Percentiles rank a stretch among this genome's conserved stretches.
Conservation (phyloP, 164 flowering plant genomes). For the Akebia trifoliata region DNA sequence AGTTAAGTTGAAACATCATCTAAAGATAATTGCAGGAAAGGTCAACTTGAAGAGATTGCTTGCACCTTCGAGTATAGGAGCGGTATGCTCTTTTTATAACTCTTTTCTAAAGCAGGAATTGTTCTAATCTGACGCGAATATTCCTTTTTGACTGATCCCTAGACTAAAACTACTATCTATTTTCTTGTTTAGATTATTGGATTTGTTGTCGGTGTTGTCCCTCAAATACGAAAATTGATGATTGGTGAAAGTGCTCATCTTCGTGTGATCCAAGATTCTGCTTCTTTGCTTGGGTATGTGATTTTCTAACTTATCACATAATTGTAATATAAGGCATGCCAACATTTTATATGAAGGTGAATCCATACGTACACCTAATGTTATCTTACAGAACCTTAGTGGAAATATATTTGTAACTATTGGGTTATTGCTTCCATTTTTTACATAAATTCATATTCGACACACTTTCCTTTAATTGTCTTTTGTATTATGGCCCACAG, state of each 20-base stretch:
- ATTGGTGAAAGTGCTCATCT: conserved; percentile 67
- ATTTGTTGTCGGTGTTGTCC: conserved; percentile 50
- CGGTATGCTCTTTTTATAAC: conserved; percentile 30
- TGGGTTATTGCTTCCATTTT: too few relatives aligned
- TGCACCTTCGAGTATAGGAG: conserved; percentile 60
- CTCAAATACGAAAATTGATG: conserved; percentile 37
- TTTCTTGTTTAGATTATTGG: conserved; percentile 47
- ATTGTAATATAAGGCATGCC: too few relatives aligned
- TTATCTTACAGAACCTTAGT: too few relatives aligned
- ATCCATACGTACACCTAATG: too few relatives aligned
- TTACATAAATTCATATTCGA: too few relatives aligned
- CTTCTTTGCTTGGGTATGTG: conserved; percentile 54
- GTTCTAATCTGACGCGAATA: too few relatives aligned
- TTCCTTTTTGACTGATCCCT: neutral
- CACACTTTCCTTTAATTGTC: too few relatives aligned
- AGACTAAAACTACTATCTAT: conserved; percentile 2
- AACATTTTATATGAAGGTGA: neutral
- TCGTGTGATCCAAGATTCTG: conserved; percentile 55
- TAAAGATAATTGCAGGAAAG: conserved; percentile 19
- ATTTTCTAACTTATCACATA: too few relatives aligned
- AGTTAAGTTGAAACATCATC: conserved; percentile 17
- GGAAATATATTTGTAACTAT: too few relatives aligned
- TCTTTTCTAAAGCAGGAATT: neutral
- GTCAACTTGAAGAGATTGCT: conserved; percentile 40
- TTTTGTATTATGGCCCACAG: conserved; percentile 27